Base-by-base conservation (phyloP, 2,329 filamentous ascomycete species). In the Coleophoma eucalyptorum region DNA sequence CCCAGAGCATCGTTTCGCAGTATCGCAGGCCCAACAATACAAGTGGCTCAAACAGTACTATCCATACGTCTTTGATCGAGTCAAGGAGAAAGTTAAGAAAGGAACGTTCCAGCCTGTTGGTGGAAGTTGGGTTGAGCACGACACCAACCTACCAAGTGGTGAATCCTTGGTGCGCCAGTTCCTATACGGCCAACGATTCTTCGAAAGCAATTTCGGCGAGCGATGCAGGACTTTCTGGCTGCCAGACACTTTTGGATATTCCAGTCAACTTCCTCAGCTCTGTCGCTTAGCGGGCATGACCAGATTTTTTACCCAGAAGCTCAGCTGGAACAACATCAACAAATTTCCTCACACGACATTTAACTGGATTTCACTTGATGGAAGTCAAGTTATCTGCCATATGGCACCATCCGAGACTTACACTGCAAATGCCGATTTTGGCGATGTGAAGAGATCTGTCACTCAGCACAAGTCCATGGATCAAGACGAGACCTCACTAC, bases 321-420 rank as follows among this genome's bases (percentile, higher is more conserved):
- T 99, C 53, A 97, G 93, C 75, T 99, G 94, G 94, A 97, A 97
- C 75, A 97, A 97, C 68, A 97, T 97, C 79, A 97, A 97, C 73
- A 96, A 89, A 65, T 99, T 97, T 72, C 94, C 94, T 0, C 94
- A 97, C 66, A 97, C 94, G 5, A 97, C 94, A 0, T 99, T 99
- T 78, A 96, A 96, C 70, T 99, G 94, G 94, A 92, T 99, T 32
- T 84, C 91, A 12, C 81, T 97, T 13, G 94, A 99, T 67, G 93
- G 94, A 51, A 96, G 89, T 64, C 94, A 97, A 65, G 94, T 99
- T 58, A 83, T 99, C 55, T 97, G 93, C 69, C 94, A 99, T 65
- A 99, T 99, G 94, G 84, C 92, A 3, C 94, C 94, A 1, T 83
- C 90, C 2, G 92, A 99, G 71, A 97, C 94, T 0, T 97, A 99